phyloP scores from a whole-genome alignment of 441 rosid genomes.

The Capsella rubella region DNA sequence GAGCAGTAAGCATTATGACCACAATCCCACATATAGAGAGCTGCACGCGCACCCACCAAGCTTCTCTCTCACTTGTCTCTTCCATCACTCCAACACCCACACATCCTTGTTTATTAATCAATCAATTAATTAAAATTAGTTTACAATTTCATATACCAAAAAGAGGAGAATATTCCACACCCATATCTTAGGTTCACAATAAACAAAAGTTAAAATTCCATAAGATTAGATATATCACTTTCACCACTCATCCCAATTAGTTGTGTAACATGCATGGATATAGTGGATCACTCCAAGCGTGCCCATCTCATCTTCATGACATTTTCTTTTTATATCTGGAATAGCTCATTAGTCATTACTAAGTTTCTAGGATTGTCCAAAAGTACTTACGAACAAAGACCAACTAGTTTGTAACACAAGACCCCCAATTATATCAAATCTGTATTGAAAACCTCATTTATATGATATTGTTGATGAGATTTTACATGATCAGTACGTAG shows the following conservation, averaged over 20 bases:
- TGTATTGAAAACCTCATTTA: not conserved
- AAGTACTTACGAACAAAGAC: slow-evolving; percentile 1
- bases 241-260: slow-evolving; percentile 19
- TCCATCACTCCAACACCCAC: slow-evolving; percentile 40
- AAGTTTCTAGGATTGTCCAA: slow-evolving; percentile 1
- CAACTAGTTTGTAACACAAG: slow-evolving; percentile 1
- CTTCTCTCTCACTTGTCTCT: slow-evolving; percentile 44
- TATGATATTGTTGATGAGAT: no score
- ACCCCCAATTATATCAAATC: not conserved
- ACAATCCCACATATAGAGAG: slow-evolving; percentile 56
- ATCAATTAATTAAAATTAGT: slow-evolving; percentile 1
- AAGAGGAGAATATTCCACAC: slow-evolving; percentile 27
- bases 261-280: slow-evolving; percentile 7
- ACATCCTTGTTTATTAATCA: slow-evolving; percentile 35
- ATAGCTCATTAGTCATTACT: not conserved
- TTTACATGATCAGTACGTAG: no score
- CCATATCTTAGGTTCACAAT: slow-evolving; percentile 13
- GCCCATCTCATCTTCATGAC: slow-evolving; percentile 22
- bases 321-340: not conserved
- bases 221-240: slow-evolving; percentile 26
- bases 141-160: not conserved
- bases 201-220: slow-evolving; percentile 10
- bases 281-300: slow-evolving; percentile 39
- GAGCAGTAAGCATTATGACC: slow-evolving; percentile 64
- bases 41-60: slow-evolving; percentile 89